Evolutionary conservation across 2,329 filamentous ascomycete genomes (phyloP).

Genomic region (Reticulascus tulasneorum): DNA sequence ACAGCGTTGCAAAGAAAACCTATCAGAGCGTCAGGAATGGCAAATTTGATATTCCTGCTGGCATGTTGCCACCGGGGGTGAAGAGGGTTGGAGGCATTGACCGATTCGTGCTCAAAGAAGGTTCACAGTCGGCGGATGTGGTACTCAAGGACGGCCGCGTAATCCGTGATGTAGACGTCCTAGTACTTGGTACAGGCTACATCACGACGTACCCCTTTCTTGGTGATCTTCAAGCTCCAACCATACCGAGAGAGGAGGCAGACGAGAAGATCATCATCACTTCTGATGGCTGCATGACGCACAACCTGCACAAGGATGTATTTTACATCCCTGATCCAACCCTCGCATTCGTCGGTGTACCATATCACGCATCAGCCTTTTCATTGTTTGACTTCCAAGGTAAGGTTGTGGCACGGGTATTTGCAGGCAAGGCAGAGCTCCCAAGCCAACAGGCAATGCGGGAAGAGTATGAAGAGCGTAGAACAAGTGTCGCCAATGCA

Average conservation of each 20-base stretch:
- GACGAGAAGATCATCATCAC: too few relatives aligned
- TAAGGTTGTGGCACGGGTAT: too few relatives aligned
- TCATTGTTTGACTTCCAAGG: too few relatives aligned
- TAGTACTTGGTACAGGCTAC: slow-evolving; percentile 89
- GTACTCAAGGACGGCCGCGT: slow-evolving; percentile 62
- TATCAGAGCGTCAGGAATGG: slow-evolving; percentile 53
- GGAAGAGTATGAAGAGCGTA: too few relatives aligned
- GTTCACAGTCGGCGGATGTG: slow-evolving; percentile 44
- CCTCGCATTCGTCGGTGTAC: slow-evolving; percentile 61
- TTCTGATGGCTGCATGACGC: slow-evolving; percentile 55
- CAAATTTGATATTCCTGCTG: slow-evolving; percentile 17
- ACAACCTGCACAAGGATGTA: slow-evolving; percentile 64
- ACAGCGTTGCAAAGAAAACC: slow-evolving; percentile 56
- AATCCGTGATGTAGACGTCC: slow-evolving; percentile 65
- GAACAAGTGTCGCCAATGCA: too few relatives aligned
- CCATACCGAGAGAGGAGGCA: too few relatives aligned
- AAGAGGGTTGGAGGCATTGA: slow-evolving; percentile 41
- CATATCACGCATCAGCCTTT: slow-evolving; percentile 69
- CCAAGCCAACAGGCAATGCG: too few relatives aligned
- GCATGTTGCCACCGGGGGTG: slow-evolving; percentile 21
- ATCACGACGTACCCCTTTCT: slow-evolving; percentile 80
- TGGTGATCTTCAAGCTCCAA: slow-evolving; percentile 35
- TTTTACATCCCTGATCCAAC: slow-evolving; percentile 64
- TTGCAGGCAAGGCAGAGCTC: too few relatives aligned
- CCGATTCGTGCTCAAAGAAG: slow-evolving; percentile 37